phyloP scores from a whole-genome alignment of 176 grass and related monocot species.

The Oryza officinalis region DNA sequence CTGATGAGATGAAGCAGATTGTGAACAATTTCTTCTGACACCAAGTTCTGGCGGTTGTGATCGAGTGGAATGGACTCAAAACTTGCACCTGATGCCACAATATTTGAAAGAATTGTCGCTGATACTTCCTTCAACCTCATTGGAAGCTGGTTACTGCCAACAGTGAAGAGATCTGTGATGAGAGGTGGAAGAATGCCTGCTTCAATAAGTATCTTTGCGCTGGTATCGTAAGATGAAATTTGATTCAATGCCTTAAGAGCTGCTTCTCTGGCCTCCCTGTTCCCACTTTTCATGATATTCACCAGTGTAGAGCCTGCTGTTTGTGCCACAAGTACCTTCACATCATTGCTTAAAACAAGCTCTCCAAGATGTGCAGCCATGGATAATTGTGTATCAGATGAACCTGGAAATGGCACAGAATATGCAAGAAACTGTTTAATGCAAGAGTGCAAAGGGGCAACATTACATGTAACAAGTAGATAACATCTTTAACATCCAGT shows the following conservation, averaged over 20 bases:
- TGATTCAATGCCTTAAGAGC: constrained; percentile 90
- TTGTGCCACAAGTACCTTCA: constrained; percentile 84
- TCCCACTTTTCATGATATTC: constrained; percentile 83
- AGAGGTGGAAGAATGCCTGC: constrained; percentile 89
- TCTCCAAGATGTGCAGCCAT: constrained; percentile 90
- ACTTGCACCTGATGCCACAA: constrained; percentile 79
- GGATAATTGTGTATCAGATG: constrained; percentile 67
- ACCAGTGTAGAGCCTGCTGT: constrained; percentile 75
- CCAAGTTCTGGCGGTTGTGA: constrained; percentile 65
- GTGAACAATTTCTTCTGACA: constrained; percentile 96
- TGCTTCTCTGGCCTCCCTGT: constrained; percentile 75
- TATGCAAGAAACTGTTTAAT: not conserved
- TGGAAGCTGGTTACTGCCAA: constrained; percentile 84
- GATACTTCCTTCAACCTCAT: constrained; percentile 92
- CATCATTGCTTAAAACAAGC: constrained; percentile 95
- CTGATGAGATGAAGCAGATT: constrained; percentile 99
- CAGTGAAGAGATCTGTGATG: constrained; percentile 85
- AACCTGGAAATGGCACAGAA: constrained; percentile 57
- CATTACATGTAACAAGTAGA: not conserved
- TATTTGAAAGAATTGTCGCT: constrained; percentile 85
- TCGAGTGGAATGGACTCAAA: constrained; percentile 79
- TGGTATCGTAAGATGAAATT: constrained; percentile 88
- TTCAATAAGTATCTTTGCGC: constrained; percentile 90
- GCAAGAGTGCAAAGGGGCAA: constrained; percentile 11
- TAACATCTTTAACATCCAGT: not conserved